Percentiles rank a stretch among this genome's conserved stretches.
phyloP scores from a whole-genome alignment of 139 green algal genomes.

The Coccomyxa sp. region DNA sequence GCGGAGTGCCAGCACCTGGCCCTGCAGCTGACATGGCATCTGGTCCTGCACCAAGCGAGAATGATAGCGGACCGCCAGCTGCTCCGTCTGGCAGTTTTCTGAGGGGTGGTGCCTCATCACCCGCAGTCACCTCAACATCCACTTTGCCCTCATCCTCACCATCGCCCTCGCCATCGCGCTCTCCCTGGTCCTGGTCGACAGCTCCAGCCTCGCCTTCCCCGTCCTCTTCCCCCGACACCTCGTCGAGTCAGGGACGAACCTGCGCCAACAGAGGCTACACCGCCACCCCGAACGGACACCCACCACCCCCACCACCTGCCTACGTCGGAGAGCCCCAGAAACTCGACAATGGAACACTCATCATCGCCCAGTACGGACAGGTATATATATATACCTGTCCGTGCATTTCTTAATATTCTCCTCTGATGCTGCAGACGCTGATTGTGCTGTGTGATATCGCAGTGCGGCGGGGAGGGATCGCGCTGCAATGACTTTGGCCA shows the following conservation, averaged over 20 bases:
- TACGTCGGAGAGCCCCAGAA: neutral
- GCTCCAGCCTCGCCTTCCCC: neutral
- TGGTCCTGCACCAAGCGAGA: neutral
- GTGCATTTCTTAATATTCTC: neutral
- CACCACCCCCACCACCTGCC: neutral
- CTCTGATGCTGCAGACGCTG: neutral
- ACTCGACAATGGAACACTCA: neutral
- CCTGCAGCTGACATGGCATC: neutral
- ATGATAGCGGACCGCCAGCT: neutral
- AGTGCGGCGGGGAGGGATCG: neutral
- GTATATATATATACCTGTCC: neutral
- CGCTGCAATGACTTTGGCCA: neutral
- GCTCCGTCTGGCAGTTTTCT: neutral
- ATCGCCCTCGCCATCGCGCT: neutral
- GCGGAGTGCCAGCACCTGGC: neutral
- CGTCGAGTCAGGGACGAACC: neutral
- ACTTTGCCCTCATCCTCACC: neutral
- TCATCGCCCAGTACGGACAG: neutral
- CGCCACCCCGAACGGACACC: neutral
- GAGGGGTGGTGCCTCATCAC: neutral
- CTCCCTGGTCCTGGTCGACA: no score
- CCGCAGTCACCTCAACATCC: neutral
- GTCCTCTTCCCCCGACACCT: neutral
- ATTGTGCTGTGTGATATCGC: neutral
- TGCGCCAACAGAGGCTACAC: neutral